A percentile compares a stretch with the other conserved stretches of the same genome.
These are phyloP conservation scores for Apiotrichum brassicae DNA, from an alignment of 1,284 basidiomycete genomes.

Conservation along the genomic window DNA sequence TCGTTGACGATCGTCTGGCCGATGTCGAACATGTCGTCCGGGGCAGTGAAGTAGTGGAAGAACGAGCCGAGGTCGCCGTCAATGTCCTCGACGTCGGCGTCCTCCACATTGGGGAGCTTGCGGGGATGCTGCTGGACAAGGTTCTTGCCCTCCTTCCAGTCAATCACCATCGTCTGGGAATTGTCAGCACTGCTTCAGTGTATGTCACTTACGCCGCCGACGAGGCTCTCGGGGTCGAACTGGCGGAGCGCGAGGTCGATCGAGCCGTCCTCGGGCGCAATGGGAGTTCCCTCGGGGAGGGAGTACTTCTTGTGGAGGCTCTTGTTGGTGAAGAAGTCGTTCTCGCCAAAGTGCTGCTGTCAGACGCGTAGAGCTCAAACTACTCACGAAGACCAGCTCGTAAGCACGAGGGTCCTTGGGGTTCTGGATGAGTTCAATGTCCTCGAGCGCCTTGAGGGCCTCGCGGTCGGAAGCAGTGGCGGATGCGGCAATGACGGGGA, in stretches of 20 bases:
- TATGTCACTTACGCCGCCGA: slow-evolving; percentile 14
- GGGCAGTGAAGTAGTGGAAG: slow-evolving; percentile 49
- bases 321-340: slow-evolving; percentile 45
- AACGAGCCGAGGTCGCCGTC: slow-evolving; percentile 49
- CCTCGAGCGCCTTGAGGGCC: slow-evolving; percentile 37
- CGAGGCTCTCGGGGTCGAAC: slow-evolving; percentile 30
- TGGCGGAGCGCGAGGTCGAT: slow-evolving; percentile 33
- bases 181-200: neutral
- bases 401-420: slow-evolving; percentile 40
- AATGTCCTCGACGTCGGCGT: slow-evolving; percentile 26
- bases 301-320: slow-evolving; percentile 39
- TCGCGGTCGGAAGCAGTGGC: slow-evolving; percentile 36
- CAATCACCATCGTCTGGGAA: slow-evolving; percentile 35
- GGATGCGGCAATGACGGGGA: slow-evolving; percentile 18
- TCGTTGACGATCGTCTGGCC: slow-evolving; percentile 21
- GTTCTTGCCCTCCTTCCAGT: slow-evolving; percentile 51
- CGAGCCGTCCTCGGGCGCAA: slow-evolving; percentile 29
- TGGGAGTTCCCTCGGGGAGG: slow-evolving; percentile 21
- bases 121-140: slow-evolving; percentile 47
- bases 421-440: slow-evolving; percentile 43
- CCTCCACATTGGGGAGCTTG: slow-evolving; percentile 19
- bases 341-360: slow-evolving; percentile 41
- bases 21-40: slow-evolving; percentile 27
- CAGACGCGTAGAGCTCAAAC: neutral
- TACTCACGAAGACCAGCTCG: slow-evolving; percentile 44